Base-by-base conservation (phyloP, 148 eudicot genomes). In the Amaranthus hypochondriacus region DNA sequence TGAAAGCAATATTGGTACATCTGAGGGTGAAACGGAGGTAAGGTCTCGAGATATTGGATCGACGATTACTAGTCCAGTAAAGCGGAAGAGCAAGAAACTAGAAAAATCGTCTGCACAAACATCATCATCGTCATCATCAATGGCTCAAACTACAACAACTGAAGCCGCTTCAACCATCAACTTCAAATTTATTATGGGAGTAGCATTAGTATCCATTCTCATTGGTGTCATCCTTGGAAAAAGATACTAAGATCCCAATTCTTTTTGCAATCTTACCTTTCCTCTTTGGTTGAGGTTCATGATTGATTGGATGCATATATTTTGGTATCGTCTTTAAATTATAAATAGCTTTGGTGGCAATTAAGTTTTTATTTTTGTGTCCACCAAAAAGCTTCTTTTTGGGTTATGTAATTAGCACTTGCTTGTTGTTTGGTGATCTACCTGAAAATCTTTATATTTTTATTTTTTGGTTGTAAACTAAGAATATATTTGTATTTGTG, bases 201-300 rank as follows among this genome's bases (percentile, higher is more conserved):
- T 92, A 71, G 96, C 97, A 47, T 67, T 95, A 66, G 82, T 95
- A n/a, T 95, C 99, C 8, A 80, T 95, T 44, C 75, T 95, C 46
- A n/a, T 92, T 62, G 99, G 99, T 60, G 79, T 92, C 50, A 81
- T 92, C 76, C 84, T 95, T 50, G 99, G 97, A 2, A 95, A 92
- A 85, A 80, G 84, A 58, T 95, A 95, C 73, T 92, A 83, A 60
- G 57, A 50, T 73, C 48, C 56, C 15, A 28, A 14, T 5, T 4
- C 10, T 42, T 71, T 71, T 72, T 6, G 7, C 63, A 4, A 66
- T 66, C 51, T 57, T 52, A 12, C 8, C 46, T 21, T 72, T 66
- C 56, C 28, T 50, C 5, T 49, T 43, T 57, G 66, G 43, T 59
- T 47, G 66, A 67, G 65, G 21, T 48, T 51, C 47, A 21, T 49